These are phyloP conservation scores for Scytalidium lignicola DNA, from an alignment of 2,329 filamentous ascomycete genomes.

Conservation along the genomic window DNA sequence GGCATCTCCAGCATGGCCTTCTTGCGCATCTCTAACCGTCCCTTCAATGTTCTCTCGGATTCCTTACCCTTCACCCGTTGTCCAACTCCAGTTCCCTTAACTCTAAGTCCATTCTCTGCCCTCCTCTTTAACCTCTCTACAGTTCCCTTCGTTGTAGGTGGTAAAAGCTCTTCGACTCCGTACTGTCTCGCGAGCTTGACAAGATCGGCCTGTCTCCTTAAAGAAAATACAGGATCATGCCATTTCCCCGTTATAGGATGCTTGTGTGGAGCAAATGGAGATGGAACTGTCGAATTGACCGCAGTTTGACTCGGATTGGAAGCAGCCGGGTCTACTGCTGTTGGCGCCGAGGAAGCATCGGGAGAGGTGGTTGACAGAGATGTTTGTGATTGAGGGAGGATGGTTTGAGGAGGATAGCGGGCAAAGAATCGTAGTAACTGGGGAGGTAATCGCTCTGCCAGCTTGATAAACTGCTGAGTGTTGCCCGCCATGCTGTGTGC, in stretches of 20 bases:
- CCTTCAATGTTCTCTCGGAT: constrained; percentile 82
- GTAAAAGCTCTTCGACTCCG: constrained; percentile 76
- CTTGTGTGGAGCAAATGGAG: constrained; percentile 73
- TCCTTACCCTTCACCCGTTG: constrained; percentile 93
- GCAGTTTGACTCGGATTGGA: constrained; percentile 34
- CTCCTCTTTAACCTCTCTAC: constrained; percentile 65
- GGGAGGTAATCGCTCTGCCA: constrained; percentile 69
- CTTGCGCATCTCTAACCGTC: constrained; percentile 80
- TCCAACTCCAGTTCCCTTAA: constrained; percentile 90
- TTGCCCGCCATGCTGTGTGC: background rate
- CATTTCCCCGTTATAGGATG: constrained; percentile 75
- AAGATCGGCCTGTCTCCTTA: constrained; percentile 84
- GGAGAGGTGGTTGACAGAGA: constrained; percentile 15
- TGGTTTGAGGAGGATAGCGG: constrained; percentile 72
- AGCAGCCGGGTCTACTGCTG: constrained; percentile 5
- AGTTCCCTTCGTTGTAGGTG: constrained; percentile 70
- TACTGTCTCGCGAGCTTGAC: constrained; percentile 77
- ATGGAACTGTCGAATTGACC: constrained; percentile 32
- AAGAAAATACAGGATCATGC: constrained; percentile 77
- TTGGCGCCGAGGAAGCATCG: constrained; percentile 10
- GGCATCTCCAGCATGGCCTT: constrained; percentile 95
- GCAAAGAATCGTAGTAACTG: constrained; percentile 83
- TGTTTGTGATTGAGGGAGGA: constrained; percentile 37
- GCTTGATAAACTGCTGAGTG: constrained; percentile 31
- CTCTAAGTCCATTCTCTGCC: constrained; percentile 72